These are phyloP conservation scores for Protomyces inundatus DNA, from an alignment of 1,139 yeast genomes.

Conservation along the genomic window DNA sequence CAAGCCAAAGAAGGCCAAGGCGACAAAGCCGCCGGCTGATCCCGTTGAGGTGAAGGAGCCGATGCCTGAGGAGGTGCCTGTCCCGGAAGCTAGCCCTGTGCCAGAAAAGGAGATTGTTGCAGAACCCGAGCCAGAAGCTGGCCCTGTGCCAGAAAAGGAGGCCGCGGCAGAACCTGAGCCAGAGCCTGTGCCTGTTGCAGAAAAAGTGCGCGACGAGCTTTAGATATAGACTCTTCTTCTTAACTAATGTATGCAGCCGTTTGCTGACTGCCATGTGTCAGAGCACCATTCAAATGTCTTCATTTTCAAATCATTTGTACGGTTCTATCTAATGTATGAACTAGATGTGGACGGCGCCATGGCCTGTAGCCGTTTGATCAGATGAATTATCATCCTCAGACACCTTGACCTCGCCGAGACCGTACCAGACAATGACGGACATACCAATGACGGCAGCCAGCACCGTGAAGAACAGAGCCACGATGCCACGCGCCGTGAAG, in stretches of 20 bases:
- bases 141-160: too few relatives aligned
- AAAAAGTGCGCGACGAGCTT: not conserved
- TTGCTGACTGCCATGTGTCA: too few relatives aligned
- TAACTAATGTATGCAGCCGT: not conserved
- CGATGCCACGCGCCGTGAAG: constrained; percentile 83
- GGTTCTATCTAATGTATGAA: too few relatives aligned
- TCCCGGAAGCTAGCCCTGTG: not conserved
- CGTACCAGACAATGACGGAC: constrained; percentile 69
- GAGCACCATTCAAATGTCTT: too few relatives aligned
- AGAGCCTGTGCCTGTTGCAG: not conserved
- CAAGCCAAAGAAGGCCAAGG: not conserved
- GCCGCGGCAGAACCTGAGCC: constrained; percentile 2
- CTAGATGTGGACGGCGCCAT: too few relatives aligned
- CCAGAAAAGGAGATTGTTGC: not conserved
- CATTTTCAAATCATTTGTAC: too few relatives aligned
- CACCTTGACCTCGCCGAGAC: constrained; percentile 43
- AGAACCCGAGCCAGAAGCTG: not conserved
- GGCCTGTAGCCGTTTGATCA: too few relatives aligned
- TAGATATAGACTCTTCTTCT: not conserved
- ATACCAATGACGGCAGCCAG: constrained; percentile 76
- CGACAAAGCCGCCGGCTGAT: not conserved
- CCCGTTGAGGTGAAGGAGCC: not conserved
- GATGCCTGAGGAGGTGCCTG: not conserved
- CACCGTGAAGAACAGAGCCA: constrained; percentile 77
- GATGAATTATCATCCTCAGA: not conserved